Base-by-base conservation (phyloP, 106 monocot genomes). In the Allium fistulosum region DNA sequence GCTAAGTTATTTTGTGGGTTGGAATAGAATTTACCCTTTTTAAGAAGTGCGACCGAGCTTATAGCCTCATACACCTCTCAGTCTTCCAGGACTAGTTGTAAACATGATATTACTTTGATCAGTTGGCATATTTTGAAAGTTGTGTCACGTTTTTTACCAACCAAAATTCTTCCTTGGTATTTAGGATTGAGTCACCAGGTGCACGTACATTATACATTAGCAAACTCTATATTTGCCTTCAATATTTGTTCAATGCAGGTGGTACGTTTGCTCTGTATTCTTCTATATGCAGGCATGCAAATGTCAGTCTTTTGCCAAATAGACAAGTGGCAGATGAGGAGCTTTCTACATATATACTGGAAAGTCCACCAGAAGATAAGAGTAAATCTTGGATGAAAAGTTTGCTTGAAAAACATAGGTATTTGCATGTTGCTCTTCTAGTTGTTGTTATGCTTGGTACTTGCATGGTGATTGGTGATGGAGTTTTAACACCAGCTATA, bases 381-480 rank as follows among this genome's bases (percentile, higher is more conserved):
- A 37, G 37, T 37, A 67, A 53, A 17, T 76, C 78, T 15, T 63
- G 62, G 46, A 65, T 77, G 14, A 84, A 84, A 73, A 62, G 16
- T 55, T 78, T 74, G 78, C 81, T 88, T 53, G 87, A 88, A 69
- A 88, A 81, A 62, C 84, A 84, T 63, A 88, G 76, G 73, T 80
- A 88, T 27, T 69, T 88, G 76, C 87, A 84, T 49, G 72, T 27
- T 45, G 80, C 70, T 14, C 57, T 88, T 49, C 65, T 88, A 28
- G 53, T 81, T 18, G 81, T 88, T 46, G 87, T 88, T 56, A 78
- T 88, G 87, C 75, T 88, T 62, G 87, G 87, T 51, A 88, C 87
- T 69, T 84, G 87, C 69, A 88, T 88, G 87, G 87, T 88, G 47
- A 88, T 88, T 68, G 87, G 87, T 58, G 87, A 88, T 71, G 87